Evolutionary conservation across 768 basidiomycete genomes (phyloP).

Genomic region (Imleria badia): DNA sequence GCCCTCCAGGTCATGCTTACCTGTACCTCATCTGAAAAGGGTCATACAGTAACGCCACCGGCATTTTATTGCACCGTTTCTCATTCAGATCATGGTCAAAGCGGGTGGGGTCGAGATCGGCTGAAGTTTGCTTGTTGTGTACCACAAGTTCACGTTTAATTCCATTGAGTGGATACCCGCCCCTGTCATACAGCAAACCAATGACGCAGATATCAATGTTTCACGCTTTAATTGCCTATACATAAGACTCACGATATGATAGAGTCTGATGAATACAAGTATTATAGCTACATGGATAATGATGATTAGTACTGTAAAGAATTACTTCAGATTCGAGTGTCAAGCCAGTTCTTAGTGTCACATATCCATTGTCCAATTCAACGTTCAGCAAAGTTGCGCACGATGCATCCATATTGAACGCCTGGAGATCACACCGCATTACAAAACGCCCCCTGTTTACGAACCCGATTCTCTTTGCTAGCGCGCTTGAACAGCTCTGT

Average conservation of each 20-base stretch:
- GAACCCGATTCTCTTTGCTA: constrained; percentile 47
- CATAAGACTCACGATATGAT: background rate
- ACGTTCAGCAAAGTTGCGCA: constrained; percentile 16
- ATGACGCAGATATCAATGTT: too few species aligned
- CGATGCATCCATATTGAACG: constrained; percentile 15
- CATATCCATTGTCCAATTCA: background rate
- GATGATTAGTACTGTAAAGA: background rate
- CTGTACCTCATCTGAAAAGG: constrained; percentile 76
- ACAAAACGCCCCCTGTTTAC: constrained; percentile 45
- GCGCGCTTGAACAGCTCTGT: constrained; percentile 59
- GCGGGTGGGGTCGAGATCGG: constrained; percentile 66
- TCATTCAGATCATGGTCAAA: constrained; percentile 65
- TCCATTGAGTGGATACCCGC: background rate
- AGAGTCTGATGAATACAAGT: background rate
- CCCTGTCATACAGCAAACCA: background rate
- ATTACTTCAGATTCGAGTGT: background rate
- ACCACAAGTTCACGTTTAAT: too few species aligned
- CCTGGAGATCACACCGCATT: constrained; percentile 39
- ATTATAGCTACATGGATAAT: constrained; percentile 11
- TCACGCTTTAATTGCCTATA: background rate
- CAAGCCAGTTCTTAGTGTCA: background rate
- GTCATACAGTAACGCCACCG: constrained; percentile 65
- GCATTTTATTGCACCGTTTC: constrained; percentile 85
- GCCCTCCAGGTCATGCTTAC: constrained; percentile 70
- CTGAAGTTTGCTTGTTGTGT: constrained; percentile 13